Evolutionary conservation across 2,329 filamentous ascomycete species (phyloP), one percentile per base, ranked within the genome.

Genomic region (Graphiopsis chlorocephala): DNA sequence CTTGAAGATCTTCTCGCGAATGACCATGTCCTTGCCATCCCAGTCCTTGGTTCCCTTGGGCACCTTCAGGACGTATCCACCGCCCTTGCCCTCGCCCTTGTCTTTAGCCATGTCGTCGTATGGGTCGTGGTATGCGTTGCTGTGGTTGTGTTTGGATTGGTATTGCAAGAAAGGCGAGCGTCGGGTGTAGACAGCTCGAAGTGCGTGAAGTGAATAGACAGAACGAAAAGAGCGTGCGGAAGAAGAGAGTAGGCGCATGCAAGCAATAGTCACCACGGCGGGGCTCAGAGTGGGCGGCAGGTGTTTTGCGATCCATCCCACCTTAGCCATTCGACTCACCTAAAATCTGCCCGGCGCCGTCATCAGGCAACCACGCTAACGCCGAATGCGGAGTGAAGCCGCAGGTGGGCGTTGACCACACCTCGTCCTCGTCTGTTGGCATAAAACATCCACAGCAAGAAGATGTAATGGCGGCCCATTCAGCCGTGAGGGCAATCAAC

Each of bases 41-140:
- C 88, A 96, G 78, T 96, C 93, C 76, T 92, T 91, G 69, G 92
- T 96, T 71, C 93, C 92, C 84, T 96, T 96, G 68, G 92, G 91
- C 74, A 90, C 91, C 84, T 96, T 96, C 76, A 96, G 84, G 78
- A 88, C 87, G 78, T 90, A 73, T 31, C 60, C 60, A 65, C 68
- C 69, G 53, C 64, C 64, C 68, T 74, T 74, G 56, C 71, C 70
- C 59, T 78, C 72, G 71, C 66, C 78, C 71, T 78, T 76, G 61
- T 80, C 79, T 72, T 81, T 81, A 65, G 78, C 80, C 80, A 82
- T 82, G 29, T 76, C 75, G 75, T 74, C 48, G 50, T 53, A 70
- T 65, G 66, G 65, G 25, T 72, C 48, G 42, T 26, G 23, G 42
- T 23, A 17, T 61, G 63, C 38, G 38, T 45, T 12, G n/a, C 14